Evolutionary conservation across 805 yeast genomes (phyloP), one percentile per base, ranked within the genome.

Genomic region (Maudiozyma barnettii): DNA sequence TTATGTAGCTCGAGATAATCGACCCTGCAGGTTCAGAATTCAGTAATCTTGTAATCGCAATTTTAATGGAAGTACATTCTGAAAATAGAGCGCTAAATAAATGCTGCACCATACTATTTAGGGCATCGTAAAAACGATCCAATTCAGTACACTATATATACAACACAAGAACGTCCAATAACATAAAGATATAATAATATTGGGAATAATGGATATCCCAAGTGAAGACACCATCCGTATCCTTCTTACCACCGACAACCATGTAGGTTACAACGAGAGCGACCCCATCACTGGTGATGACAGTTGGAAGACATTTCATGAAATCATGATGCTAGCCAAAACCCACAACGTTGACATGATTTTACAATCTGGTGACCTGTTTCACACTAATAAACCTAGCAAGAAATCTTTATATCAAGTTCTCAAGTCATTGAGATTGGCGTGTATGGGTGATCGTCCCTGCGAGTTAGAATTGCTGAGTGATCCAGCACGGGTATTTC

Each of bases 271-370:
- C 62, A 79, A 80, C 49, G 99, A 93, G 61, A 77, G 76, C 36
- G 98, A 93, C 62, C 90, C 95, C 1, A 80, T 91, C 4, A 74
- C 95, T 16, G 95, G 96, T 1, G 84, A 84, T 56, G 99, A 93
- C 59, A 78, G 95, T 0, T 85, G 95, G 85, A 74, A 67, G 48
- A 85, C 96, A 0, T 91, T 93, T 57, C 79, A 84, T 46, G 99
- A 93, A 64, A 79, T 88, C 49, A 76, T 88, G 76, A 64, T 66
- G 51, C 61, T 89, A 2, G 97, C 96, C 8, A 70, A 71, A 51
- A 75, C 73, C 1, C 66, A 73, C 31, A 88, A 87, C 52, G 95
- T 82, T 9, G 99, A 93, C 65, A 81, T 90, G 86, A 76, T 93
- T 4, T 60, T 93, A 2, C 96, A 93, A 61, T 84, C 88, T 1